phyloP scores from a whole-genome alignment of 768 basidiomycete genomes.

The Asterophora lycoperdoides region DNA sequence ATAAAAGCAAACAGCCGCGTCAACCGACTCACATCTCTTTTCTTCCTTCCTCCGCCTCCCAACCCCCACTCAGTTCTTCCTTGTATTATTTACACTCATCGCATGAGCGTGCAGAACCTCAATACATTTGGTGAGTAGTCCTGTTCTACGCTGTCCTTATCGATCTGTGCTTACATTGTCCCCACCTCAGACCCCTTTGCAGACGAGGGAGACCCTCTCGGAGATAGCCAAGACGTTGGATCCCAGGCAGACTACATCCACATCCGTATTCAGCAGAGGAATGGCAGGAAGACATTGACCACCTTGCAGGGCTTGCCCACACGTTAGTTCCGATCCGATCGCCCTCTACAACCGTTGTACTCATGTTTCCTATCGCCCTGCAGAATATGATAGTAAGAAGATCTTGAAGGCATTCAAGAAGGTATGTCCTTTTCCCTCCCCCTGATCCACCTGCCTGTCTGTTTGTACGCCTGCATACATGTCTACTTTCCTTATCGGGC shows the following conservation, averaged over 20 bases:
- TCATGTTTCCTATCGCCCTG: conserved; percentile 7
- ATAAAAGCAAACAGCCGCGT: conserved; percentile 21
- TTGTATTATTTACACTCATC: conserved; percentile 47
- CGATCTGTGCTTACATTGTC: conserved; percentile 14
- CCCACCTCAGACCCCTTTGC: conserved; percentile 88
- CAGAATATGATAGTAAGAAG: conserved; percentile 97
- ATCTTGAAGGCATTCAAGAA: conserved; percentile 99
- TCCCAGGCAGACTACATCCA: conserved; percentile 84
- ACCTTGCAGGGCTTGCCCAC: conserved; percentile 94
- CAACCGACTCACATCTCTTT: conserved; percentile 11
- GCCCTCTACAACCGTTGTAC: conserved; percentile 1
- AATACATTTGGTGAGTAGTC: conserved; percentile 64
- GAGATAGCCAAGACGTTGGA: conserved; percentile 68
- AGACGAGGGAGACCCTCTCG: conserved; percentile 86
- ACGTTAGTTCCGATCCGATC: conserved; percentile 43
- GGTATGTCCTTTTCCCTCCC: conserved; percentile 37
- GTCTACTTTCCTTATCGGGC: background rate
- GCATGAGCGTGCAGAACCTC: conserved; percentile 95
- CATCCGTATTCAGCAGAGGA: conserved; percentile 97
- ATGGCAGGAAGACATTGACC: conserved; percentile 97
- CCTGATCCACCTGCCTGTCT: conserved; percentile 1
- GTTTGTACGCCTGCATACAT: too few species aligned
- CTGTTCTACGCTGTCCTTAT: conserved; percentile 10
- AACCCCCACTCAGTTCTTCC: conserved; percentile 41
- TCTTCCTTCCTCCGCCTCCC: conserved; percentile 23